phyloP scores from a whole-genome alignment of 2,329 filamentous ascomycete genomes.

The Trichophyton schoenleinii region DNA sequence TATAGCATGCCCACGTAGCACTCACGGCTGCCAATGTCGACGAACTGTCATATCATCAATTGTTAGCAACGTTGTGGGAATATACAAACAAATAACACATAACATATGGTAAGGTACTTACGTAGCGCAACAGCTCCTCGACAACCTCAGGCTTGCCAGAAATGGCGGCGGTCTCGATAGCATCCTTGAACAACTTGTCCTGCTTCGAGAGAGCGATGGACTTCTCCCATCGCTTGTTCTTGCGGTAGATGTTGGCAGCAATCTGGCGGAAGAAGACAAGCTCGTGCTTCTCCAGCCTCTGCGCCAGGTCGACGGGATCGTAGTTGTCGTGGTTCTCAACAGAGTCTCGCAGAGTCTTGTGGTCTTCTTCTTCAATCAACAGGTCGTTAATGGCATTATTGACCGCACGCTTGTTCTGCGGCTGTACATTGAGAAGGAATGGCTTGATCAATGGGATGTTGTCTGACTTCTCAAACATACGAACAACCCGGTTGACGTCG shows the following conservation, averaged over 20 bases:
- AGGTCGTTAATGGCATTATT: constrained; percentile 98
- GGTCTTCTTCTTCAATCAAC: constrained; percentile 95
- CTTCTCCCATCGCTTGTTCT: constrained; percentile 99
- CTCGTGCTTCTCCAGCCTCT: constrained; percentile 91
- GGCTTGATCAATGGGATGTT: constrained; percentile 97
- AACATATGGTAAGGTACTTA: constrained; percentile 45
- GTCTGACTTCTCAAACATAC: constrained; percentile 97
- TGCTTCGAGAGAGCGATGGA: constrained; percentile 96
- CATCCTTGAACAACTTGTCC: constrained; percentile 98
- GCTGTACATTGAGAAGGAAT: constrained; percentile 90
- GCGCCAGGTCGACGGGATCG: constrained; percentile 82
- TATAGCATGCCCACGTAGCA: constrained; percentile 99
- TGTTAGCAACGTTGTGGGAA: not conserved
- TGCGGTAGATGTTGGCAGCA: constrained; percentile 94
- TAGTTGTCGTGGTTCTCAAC: constrained; percentile 99
- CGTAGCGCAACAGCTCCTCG: constrained; percentile 89
- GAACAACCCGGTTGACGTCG: constrained; percentile 97
- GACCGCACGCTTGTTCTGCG: constrained; percentile 94
- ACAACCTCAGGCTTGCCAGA: constrained; percentile 85
- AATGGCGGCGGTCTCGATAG: constrained; percentile 91
- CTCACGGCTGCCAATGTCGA: constrained; percentile 96
- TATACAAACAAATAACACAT: too few species aligned
- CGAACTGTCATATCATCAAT: constrained; percentile 52
- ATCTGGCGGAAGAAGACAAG: constrained; percentile 99
- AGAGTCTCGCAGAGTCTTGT: constrained; percentile 95